Evolutionary conservation across 345 rosid species (phyloP), one percentile per base, ranked within the genome.

Genomic region (Moricandia moricandioides): DNA sequence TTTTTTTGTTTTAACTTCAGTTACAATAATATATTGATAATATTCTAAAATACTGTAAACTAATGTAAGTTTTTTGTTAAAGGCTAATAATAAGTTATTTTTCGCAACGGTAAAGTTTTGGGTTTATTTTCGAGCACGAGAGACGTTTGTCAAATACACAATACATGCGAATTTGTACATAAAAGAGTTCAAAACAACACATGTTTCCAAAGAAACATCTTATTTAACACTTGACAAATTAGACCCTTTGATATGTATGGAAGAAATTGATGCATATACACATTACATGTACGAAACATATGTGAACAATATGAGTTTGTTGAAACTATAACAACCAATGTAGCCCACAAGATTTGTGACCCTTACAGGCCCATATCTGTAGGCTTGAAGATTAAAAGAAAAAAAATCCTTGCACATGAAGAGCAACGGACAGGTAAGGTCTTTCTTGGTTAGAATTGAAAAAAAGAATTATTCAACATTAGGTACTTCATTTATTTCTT

Each of bases 401-500:
- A 14, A 18, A n/a, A 55, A 0, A 9, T 10, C 2, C 3, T 26
- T 11, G 7, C 33, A 56, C 14, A 21, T 26, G 13, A 24, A 56
- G 34, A 56, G 16, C 67, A 58, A 66, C 10, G 8, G 5, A 66
- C 7, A 73, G 0, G 31, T n/a, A n/a, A n/a, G n/a, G n/a, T n/a
- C n/a, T n/a, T n/a, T n/a, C n/a, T n/a, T 55, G 26, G 16, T 56
- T 40, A 59, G 40, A 58, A 67, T 27, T 9, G 40, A 59, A 67
- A 59, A 27, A 58, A 75, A 61, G 57, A 57, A 57, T 43, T 64
- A 45, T n/a, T 45, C n/a, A 13, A 11, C 9, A 6, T 14, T 43
- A 12, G 5, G 8, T 8, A 27, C 1, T 26, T 52, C 12, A 18
- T 69, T 76, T 55, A 70, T 70, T 77, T 70, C 72, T 77, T 65